Conservation (phyloP, 768 basidiomycete genomes). For the Dentipellis fragilis region DNA sequence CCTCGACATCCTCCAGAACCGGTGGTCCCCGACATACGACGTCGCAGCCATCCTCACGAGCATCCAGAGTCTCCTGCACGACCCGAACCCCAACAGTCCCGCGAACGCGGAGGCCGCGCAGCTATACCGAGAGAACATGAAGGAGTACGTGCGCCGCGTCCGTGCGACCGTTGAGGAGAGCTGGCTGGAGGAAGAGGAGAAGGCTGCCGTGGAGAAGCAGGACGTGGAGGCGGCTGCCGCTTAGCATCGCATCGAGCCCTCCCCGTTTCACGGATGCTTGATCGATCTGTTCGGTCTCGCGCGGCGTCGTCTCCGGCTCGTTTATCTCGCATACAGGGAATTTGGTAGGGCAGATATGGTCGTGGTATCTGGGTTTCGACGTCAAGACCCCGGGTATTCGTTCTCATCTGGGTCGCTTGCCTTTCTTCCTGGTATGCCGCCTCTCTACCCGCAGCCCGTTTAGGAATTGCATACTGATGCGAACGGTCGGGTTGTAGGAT, state of each 20-base stretch:
- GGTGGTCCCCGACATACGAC: constrained; percentile 98
- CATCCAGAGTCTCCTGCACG: constrained; percentile 91
- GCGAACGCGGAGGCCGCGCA: constrained; percentile 98
- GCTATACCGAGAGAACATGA: constrained; percentile 95
- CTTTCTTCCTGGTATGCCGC: no score
- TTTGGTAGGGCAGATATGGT: no score
- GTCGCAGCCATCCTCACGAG: constrained; percentile 96
- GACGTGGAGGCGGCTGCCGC: background rate
- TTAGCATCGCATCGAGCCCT: no score
- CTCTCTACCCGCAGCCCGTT: no score
- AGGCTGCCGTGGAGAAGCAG: constrained; percentile 44
- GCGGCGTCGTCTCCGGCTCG: no score
- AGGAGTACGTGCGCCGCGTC: constrained; percentile 91
- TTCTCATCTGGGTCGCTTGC: no score
- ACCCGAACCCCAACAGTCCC: constrained; percentile 97
- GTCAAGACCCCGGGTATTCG: no score
- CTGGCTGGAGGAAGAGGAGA: constrained; percentile 76
- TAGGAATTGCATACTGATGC: no score
- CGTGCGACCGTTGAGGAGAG: constrained; percentile 92
- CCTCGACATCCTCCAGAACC: constrained; percentile 95
- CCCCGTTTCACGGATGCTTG: no score
- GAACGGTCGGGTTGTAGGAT: background rate
- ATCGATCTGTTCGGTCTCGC: no score
- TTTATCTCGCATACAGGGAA: no score
- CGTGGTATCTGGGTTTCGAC: no score